These are phyloP conservation scores for Primulina tabacum DNA, from an alignment of 257 asterid species.

Conservation along the genomic window DNA sequence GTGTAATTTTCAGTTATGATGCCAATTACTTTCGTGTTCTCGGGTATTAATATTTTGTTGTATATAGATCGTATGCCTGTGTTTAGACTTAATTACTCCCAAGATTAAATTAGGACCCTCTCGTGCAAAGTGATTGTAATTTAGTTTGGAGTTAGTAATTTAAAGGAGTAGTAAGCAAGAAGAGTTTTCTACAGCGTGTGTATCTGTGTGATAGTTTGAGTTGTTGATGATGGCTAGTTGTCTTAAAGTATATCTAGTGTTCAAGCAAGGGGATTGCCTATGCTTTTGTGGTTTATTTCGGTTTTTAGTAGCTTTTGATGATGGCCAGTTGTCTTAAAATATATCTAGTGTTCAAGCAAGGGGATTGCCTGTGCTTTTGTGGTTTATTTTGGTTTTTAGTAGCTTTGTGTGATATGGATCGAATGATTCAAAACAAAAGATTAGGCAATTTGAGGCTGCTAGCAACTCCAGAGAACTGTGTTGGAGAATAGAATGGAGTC, in stretches of 20 bases:
- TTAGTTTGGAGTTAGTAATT: not conserved
- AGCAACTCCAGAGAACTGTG: too few species aligned
- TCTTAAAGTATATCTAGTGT: not conserved
- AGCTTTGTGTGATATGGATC: too few species aligned
- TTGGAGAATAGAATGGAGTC: too few species aligned
- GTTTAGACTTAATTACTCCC: not conserved
- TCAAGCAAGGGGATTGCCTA: not conserved
- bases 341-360: not conserved
- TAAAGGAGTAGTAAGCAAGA: not conserved
- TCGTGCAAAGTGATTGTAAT: not conserved
- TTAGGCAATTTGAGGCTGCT: too few species aligned
- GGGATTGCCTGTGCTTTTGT: not conserved
- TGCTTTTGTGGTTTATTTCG: not conserved
- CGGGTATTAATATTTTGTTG: not conserved
- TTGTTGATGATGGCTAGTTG: not conserved
- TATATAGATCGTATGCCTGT: not conserved
- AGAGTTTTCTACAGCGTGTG: not conserved
- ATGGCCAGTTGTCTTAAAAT: too few species aligned
- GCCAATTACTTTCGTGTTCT: not conserved
- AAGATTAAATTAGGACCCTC: not conserved
- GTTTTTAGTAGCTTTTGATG: too few species aligned
- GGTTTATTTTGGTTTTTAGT: not conserved
- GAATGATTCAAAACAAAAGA: too few species aligned
- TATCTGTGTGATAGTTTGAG: not conserved
- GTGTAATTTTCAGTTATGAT: too few species aligned